Evolutionary conservation across 2,329 filamentous ascomycete genomes (phyloP), one percentile per base, ranked within the genome.

Genomic region (Alternaria tenuissima): DNA sequence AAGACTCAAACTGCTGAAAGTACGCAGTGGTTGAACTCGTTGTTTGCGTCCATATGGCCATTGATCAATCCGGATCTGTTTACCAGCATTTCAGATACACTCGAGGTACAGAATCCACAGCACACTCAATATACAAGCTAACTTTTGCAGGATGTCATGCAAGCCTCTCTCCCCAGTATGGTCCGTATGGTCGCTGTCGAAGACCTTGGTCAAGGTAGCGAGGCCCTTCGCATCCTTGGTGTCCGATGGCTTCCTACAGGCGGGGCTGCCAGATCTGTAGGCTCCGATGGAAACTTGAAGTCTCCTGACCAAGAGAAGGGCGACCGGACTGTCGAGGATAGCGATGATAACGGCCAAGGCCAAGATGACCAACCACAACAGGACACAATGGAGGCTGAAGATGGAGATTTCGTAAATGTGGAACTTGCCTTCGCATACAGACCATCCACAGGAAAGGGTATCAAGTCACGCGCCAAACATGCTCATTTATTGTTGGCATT

Each of bases 61-160:
- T 81, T 93, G 30, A 84, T 93, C 70, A 93, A 93, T 70, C 91
- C 90, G 0, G 91, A 93, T 67, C 82, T 93, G 2, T 92, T 93
- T 68, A 83, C 86, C 1, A 87, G 86, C 34, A 75, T 92, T 2
- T 85, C 87, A 0, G 90, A 93, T 68, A 90, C 87, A 28, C 83
- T 93, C 4, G 91, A 93, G 67, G 75, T 77, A 64, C 49, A 66
- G 32, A 14, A 16, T 18, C 7, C 20, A 38, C 5, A 34, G 12
- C 5, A 4, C 1, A 11, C 18, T 8, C 28, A 18, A 5, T 18
- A 42, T 7, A n/a, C 6, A 26, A 42, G 60, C 65, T 75, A 59
- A 74, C 42, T 20, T 22, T 11, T 11, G 18, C 48, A 78, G 76
- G 91, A 93, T 73, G 88, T 93, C 48, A 93, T 93, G 91, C 91